Conservation (phyloP, 139 green algal genomes). For the Prasinococcaceae sp. region DNA sequence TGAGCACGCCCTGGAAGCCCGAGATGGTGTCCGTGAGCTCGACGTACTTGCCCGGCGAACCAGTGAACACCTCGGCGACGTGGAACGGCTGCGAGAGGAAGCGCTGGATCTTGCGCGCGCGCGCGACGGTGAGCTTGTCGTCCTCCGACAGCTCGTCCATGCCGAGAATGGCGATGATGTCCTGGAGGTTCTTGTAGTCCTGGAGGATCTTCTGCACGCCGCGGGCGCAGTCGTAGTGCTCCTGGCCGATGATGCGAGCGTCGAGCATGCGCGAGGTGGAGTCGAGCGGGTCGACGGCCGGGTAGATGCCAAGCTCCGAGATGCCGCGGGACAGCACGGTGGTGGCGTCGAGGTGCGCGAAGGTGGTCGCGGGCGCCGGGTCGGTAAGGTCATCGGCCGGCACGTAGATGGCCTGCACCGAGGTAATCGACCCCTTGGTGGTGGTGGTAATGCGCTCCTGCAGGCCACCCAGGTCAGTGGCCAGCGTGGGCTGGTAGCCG, state of each 20-base stretch:
- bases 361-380: conserved; percentile 91
- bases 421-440: conserved; percentile 96
- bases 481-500: conserved; percentile 96
- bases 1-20: conserved; percentile 73
- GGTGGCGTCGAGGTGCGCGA: conserved; percentile 95
- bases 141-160: conserved; percentile 99
- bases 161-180: conserved; percentile 99
- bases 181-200: conserved; percentile 64
- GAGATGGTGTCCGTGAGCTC: conserved; percentile 82
- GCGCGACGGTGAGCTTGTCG: conserved; percentile 95
- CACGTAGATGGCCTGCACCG: conserved; percentile 98
- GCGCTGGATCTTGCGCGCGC: conserved; percentile 95
- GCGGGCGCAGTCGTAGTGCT: conserved; percentile 90
- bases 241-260: conserved; percentile 78
- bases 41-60: conserved; percentile 92
- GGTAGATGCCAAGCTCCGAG: conserved; percentile 99
- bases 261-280: conserved; percentile 95
- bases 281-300: conserved; percentile 96
- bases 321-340: conserved; percentile 95
- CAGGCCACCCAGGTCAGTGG: conserved; percentile 88
- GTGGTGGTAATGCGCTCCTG: conserved; percentile 99
- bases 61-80: conserved; percentile 98
- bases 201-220: conserved; percentile 95
- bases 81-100: conserved; percentile 98
- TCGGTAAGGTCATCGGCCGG: conserved; percentile 97